phyloP scores from a whole-genome alignment of 192 early-diverging fungal genomes.

The Coemansia sp. region DNA sequence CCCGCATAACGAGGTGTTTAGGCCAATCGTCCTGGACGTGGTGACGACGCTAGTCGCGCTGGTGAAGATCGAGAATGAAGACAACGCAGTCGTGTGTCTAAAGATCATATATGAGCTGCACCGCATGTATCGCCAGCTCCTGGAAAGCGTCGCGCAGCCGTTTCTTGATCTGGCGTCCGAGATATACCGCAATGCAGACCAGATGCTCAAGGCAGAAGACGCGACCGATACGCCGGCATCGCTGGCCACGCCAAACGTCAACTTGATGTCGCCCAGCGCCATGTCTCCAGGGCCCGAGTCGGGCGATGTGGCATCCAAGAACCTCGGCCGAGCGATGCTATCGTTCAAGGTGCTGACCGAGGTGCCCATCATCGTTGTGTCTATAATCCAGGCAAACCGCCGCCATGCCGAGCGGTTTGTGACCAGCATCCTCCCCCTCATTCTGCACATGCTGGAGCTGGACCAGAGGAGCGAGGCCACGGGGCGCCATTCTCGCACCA shows the following conservation, averaged over 20 bases:
- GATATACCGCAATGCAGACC: slow-evolving; percentile 74
- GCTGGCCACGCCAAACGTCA: slow-evolving; percentile 45
- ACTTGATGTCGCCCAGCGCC: slow-evolving; percentile 60
- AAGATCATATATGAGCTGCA: slow-evolving; percentile 96
- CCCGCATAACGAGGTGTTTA: slow-evolving; percentile 80
- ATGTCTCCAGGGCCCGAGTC: slow-evolving; percentile 67
- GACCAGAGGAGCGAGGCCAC: slow-evolving; percentile 26
- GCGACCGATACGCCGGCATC: slow-evolving; percentile 54
- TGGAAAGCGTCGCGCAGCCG: slow-evolving; percentile 83
- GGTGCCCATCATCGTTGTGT: slow-evolving; percentile 95
- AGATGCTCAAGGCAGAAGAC: slow-evolving; percentile 83
- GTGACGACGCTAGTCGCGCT: slow-evolving; percentile 70
- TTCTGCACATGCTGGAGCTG: slow-evolving; percentile 62
- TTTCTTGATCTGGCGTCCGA: slow-evolving; percentile 90
- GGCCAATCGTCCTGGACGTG: slow-evolving; percentile 68
- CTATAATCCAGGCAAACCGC: slow-evolving; percentile 87
- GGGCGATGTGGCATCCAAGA: slow-evolving; percentile 54
- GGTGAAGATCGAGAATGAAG: slow-evolving; percentile 89
- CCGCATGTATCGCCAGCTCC: slow-evolving; percentile 68
- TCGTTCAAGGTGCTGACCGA: slow-evolving; percentile 99
- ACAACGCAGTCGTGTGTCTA: slow-evolving; percentile 89
- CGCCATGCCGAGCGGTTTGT: slow-evolving; percentile 76
- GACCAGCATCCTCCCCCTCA: slow-evolving; percentile 78
- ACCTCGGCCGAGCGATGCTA: slow-evolving; percentile 64
- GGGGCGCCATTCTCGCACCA: slow-evolving; percentile 45